These are phyloP conservation scores for Ophiostoma sp. DNA, from an alignment of 2,329 filamentous ascomycete species.

Conservation along the genomic window DNA sequence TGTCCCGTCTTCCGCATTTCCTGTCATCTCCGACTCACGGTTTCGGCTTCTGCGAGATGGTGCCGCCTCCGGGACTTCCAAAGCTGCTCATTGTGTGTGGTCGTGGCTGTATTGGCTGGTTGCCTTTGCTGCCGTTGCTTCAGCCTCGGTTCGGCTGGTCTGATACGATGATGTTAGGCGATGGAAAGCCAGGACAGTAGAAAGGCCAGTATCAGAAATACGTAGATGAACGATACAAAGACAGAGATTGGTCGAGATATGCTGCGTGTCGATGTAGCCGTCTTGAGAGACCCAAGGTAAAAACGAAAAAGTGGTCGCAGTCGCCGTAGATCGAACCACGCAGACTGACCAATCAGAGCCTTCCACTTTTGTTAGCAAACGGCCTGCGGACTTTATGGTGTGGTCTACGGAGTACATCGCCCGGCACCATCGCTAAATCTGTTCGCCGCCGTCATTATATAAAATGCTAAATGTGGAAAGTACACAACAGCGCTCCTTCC, in stretches of 20 bases:
- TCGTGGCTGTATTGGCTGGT: neutral
- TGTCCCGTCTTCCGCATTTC: neutral
- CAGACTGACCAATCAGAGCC: neutral
- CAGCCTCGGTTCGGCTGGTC: neutral
- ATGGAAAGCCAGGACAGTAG: neutral
- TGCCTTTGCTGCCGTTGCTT: neutral
- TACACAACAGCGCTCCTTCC: neutral
- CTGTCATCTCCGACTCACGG: constrained; percentile 29
- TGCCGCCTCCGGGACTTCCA: constrained; percentile 30
- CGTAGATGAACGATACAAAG: neutral
- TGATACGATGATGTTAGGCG: neutral
- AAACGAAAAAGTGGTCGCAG: constrained; percentile 12
- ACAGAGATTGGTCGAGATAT: neutral
- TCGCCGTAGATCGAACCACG: constrained; percentile 5
- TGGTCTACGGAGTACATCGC: constrained; percentile 6
- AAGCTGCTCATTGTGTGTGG: constrained; percentile 30
- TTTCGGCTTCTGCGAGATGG: constrained; percentile 31
- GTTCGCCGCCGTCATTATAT: neutral
- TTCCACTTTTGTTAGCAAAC: neutral
- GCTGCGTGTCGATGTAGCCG: neutral
- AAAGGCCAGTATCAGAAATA: neutral
- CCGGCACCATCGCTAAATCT: neutral
- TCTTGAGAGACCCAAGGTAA: neutral
- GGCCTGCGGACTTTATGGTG: neutral
- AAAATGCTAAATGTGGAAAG: neutral